A percentile compares a stretch with the other conserved stretches of the same genome.
phyloP scores from a whole-genome alignment of 768 basidiomycete species.

The Leucogyrophana mollusca region DNA sequence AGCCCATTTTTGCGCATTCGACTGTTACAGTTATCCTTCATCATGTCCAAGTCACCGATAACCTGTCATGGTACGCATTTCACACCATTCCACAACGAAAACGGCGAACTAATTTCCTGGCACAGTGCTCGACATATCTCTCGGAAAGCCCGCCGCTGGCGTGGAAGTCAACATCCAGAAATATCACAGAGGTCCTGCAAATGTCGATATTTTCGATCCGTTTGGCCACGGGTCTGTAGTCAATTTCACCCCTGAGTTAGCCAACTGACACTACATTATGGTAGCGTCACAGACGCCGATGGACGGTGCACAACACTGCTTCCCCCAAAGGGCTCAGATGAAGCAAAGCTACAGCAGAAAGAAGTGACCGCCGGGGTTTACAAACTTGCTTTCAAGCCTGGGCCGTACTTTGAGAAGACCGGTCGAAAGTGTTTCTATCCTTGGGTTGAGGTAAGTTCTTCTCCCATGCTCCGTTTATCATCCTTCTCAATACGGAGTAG shows the following conservation, averaged over 20 bases:
- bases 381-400: conserved; percentile 84
- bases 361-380: conserved; percentile 56
- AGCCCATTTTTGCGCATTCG: too few species aligned
- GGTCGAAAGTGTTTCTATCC: conserved; percentile 81
- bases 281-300: conserved; percentile 76
- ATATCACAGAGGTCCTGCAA: conserved; percentile 35
- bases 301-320: conserved; percentile 83
- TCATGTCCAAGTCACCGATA: conserved; percentile 71
- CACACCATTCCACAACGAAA: background rate
- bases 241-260: background rate
- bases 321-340: conserved; percentile 48
- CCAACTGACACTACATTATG: background rate
- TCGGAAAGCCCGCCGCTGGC: conserved; percentile 76
- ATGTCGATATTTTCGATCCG: conserved; percentile 46
- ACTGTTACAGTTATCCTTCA: background rate
- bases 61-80: conserved; percentile 78
- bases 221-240: conserved; percentile 64
- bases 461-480: conserved; percentile 4
- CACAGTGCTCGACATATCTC: conserved; percentile 82
- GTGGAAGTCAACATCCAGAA: conserved; percentile 64
- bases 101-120: background rate
- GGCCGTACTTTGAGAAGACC: conserved; percentile 71
- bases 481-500: conserved; percentile 36
- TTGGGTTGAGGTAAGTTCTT: conserved; percentile 70
- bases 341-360: conserved; percentile 39